Conservation (phyloP, 164 flowering plant genomes). For the Malania oleifera region DNA sequence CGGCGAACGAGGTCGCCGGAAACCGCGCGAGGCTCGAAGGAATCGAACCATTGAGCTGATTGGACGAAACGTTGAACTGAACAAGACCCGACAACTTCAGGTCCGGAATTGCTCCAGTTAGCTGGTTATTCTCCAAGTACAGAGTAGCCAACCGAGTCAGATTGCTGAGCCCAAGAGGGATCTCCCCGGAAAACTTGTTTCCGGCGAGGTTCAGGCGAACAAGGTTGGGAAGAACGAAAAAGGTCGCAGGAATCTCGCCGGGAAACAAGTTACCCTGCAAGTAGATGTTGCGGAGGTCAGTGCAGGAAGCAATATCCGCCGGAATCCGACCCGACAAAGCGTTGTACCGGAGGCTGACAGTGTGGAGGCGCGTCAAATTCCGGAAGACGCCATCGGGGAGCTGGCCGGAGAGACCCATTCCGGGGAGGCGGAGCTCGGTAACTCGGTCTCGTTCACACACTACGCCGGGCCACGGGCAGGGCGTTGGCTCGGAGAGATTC, state of each 20-base stretch:
- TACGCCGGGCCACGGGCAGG: conserved; percentile 67
- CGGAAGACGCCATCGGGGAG: conserved; percentile 50
- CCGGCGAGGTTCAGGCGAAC: conserved; percentile 61
- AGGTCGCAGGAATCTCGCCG: conserved; percentile 54
- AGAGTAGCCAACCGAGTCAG: conserved; percentile 54
- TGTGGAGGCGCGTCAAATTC: conserved; percentile 50
- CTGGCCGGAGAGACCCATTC: conserved; percentile 43
- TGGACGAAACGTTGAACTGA: conserved; percentile 71
- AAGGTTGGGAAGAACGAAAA: conserved; percentile 41
- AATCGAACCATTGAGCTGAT: conserved; percentile 58
- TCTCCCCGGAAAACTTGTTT: conserved; percentile 64
- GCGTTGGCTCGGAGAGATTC: conserved; percentile 31
- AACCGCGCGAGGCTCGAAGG: conserved; percentile 33
- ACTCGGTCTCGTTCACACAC: conserved; percentile 45
- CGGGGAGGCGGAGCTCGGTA: conserved; percentile 62
- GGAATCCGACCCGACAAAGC: conserved; percentile 61
- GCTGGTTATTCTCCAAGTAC: conserved; percentile 40
- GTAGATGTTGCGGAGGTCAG: conserved; percentile 51
- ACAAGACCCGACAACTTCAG: conserved; percentile 31
- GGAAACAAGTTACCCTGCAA: conserved; percentile 62
- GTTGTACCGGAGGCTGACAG: conserved; percentile 70
- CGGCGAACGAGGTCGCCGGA: conserved; percentile 33
- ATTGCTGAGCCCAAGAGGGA: conserved; percentile 41
- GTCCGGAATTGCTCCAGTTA: conserved; percentile 58
- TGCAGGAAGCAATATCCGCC: conserved; percentile 47